These are phyloP conservation scores for Lentinula sp. DNA, from an alignment of 768 basidiomycete genomes.

Conservation along the genomic window DNA sequence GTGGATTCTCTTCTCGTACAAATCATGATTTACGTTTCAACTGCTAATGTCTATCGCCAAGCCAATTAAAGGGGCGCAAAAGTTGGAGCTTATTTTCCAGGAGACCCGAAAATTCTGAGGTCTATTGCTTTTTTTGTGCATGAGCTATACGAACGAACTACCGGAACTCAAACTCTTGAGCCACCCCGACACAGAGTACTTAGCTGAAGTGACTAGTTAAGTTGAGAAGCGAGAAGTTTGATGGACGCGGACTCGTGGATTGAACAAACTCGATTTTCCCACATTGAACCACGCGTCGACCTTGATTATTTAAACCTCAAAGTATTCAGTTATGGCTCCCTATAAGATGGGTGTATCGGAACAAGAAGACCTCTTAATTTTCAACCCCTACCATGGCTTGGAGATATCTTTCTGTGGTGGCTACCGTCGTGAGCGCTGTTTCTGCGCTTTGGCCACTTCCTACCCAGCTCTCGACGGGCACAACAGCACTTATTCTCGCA, in stretches of 20 bases:
- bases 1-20: neutral
- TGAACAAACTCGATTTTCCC: neutral
- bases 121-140: no score
- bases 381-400: neutral
- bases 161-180: no score
- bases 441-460: slow-evolving; percentile 24
- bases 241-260: no score
- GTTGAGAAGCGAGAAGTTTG: no score
- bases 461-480: slow-evolving; percentile 14
- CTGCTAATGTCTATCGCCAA: no score
- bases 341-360: neutral
- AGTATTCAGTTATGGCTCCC: neutral
- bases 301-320: neutral
- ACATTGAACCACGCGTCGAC: neutral
- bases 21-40: no score
- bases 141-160: no score
- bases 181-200: no score
- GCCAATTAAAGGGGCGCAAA: no score
- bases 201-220: no score
- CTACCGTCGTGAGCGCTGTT: slow-evolving; percentile 5
- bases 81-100: no score
- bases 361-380: neutral
- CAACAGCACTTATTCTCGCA: slow-evolving; percentile 13
- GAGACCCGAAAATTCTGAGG: no score
- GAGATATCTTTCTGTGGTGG: neutral